Conservation (phyloP, 2,329 filamentous ascomycete genomes). For the Phoma sp. region DNA sequence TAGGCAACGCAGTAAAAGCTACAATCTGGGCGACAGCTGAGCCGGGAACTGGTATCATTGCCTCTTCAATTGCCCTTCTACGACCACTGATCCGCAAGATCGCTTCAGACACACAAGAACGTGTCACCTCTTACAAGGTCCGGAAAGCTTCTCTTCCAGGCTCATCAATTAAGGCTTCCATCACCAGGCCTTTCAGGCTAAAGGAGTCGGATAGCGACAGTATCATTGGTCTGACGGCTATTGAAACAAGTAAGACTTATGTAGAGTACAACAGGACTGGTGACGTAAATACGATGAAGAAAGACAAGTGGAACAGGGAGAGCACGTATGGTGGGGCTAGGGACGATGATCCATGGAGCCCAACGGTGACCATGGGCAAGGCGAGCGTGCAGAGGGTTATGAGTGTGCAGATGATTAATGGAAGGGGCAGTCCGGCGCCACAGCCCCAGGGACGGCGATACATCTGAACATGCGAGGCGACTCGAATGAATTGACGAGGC, state of each 20-base stretch:
- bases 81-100: constrained; percentile 53
- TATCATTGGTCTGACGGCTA: constrained; percentile 28
- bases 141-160: constrained; percentile 19
- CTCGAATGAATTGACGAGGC: not conserved
- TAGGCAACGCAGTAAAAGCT: constrained; percentile 46
- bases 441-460: constrained; percentile 4
- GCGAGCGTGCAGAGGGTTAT: constrained; percentile 23
- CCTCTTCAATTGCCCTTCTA: constrained; percentile 57
- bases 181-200: constrained; percentile 2
- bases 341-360: constrained; percentile 30
- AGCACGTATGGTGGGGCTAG: constrained; percentile 17
- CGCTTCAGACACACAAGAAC: constrained; percentile 28
- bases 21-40: constrained; percentile 59
- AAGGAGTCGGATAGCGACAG: constrained; percentile 19
- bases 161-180: constrained; percentile 6
- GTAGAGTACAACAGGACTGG: not conserved
- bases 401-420: constrained; percentile 22
- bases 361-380: constrained; percentile 25
- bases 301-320: constrained; percentile 8
- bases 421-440: constrained; percentile 13
- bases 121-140: constrained; percentile 20
- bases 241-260: constrained; percentile 12
- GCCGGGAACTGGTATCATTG: constrained; percentile 59
- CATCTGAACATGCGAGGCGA: not conserved
- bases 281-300: not conserved